Percentiles rank a stretch among this genome's conserved stretches.
Conservation (phyloP, 1,139 yeast species). For the Pichia sp. region DNA sequence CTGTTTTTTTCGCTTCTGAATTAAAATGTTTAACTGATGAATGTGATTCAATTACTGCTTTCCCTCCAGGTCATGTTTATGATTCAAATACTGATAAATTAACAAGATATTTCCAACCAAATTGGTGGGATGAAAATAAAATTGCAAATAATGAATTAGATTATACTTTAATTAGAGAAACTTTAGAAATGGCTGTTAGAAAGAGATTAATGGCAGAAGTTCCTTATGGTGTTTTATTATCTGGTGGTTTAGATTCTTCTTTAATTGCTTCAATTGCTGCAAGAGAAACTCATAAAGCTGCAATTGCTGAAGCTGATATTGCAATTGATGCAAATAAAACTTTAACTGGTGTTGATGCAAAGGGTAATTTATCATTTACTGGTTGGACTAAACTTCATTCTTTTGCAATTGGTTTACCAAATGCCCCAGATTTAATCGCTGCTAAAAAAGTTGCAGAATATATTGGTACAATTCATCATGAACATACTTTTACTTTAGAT, state of each 20-base stretch:
- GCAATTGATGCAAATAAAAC: conserved; percentile 50
- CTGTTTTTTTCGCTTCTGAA: conserved; percentile 89
- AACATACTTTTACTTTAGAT: conserved; percentile 91
- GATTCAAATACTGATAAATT: conserved; percentile 84
- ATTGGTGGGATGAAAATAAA: conserved; percentile 83
- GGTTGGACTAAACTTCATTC: conserved; percentile 91
- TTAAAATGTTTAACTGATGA: conserved; percentile 88
- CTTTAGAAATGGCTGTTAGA: conserved; percentile 91
- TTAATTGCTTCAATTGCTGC: conserved; percentile 96
- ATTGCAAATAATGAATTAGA: conserved; percentile 76
- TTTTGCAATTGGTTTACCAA: conserved; percentile 94
- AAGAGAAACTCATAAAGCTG: conserved; percentile 84
- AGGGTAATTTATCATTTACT: conserved; percentile 70
- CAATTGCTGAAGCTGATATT: conserved; percentile 38
- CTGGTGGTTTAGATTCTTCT: conserved; percentile 96
- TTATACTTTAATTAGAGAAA: conserved; percentile 61
- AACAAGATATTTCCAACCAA: conserved; percentile 83
- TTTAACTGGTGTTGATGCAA: conserved; percentile 87
- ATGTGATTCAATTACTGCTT: conserved; percentile 86
- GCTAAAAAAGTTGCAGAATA: conserved; percentile 94
- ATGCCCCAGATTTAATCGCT: conserved; percentile 95
- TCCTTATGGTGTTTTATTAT: conserved; percentile 92
- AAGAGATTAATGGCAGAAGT: conserved; percentile 99
- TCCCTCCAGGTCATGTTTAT: conserved; percentile 98
- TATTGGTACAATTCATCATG: conserved; percentile 95